Percentiles rank a stretch among this genome's conserved stretches.
Evolutionary conservation across 768 basidiomycete genomes (phyloP).

Genomic region (Tricholoma terreum): DNA sequence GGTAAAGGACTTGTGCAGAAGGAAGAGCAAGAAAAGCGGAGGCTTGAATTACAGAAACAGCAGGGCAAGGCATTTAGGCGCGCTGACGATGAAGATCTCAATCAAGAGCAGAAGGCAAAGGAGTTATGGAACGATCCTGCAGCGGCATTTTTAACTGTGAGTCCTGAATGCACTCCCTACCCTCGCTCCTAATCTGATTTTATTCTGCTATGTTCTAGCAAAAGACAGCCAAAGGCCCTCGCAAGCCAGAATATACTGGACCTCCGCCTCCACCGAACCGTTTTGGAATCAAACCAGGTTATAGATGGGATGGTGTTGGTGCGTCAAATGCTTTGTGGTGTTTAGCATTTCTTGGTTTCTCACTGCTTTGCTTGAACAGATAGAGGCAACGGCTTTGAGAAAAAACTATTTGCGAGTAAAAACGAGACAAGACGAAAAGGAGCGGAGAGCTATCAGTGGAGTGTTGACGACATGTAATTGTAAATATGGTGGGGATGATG

Average conservation of each 20-base stretch:
- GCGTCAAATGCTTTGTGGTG: conserved; percentile 19
- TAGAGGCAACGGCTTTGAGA: conserved; percentile 91
- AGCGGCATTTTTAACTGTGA: conserved; percentile 85
- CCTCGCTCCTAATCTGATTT: neutral
- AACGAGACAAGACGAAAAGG: conserved; percentile 73
- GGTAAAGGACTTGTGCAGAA: conserved; percentile 92
- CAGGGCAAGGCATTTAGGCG: conserved; percentile 63
- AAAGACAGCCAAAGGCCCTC: conserved; percentile 70
- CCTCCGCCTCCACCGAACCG: conserved; percentile 92
- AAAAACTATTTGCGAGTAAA: conserved; percentile 80
- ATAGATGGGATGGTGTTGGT: conserved; percentile 99
- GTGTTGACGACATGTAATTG: conserved; percentile 87
- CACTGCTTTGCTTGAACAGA: conserved; percentile 43
- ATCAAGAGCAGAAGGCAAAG: conserved; percentile 76
- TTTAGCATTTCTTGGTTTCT: neutral
- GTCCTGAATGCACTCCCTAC: conserved; percentile 18
- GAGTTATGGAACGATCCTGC: conserved; percentile 98
- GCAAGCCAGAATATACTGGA: conserved; percentile 81
- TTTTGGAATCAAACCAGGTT: conserved; percentile 92
- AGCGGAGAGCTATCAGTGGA: conserved; percentile 78
- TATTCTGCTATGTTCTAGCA: conserved; percentile 44
- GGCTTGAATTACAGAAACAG: conserved; percentile 65
- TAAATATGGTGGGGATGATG: neutral
- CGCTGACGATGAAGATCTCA: conserved; percentile 82
- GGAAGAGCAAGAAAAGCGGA: conserved; percentile 70